phyloP scores from a whole-genome alignment of 176 grass and related monocot genomes.

The Rhynchospora pubera region DNA sequence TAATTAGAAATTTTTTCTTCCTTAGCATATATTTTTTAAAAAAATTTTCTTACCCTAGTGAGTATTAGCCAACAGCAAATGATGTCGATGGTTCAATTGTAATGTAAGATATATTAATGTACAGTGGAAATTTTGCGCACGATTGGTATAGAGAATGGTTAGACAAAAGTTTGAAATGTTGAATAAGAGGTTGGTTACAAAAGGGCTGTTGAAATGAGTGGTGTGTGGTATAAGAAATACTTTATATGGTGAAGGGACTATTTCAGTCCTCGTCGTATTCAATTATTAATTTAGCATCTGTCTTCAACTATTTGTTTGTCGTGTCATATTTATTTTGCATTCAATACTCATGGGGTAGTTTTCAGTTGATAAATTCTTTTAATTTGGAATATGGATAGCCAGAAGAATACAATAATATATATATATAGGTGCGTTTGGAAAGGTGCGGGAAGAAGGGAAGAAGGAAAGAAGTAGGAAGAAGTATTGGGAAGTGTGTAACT shows the following conservation, averaged over 20 bases:
- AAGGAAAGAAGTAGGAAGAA: too few relatives aligned
- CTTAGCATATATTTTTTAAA: neutral
- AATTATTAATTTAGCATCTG: neutral
- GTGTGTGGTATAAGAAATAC: constrained; percentile 3
- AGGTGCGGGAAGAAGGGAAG: too few relatives aligned
- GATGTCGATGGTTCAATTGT: constrained; percentile 17
- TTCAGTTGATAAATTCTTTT: too few relatives aligned
- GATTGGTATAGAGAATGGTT: constrained; percentile 7
- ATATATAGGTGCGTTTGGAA: too few relatives aligned
- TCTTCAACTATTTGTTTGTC: neutral
- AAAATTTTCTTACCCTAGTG: neutral
- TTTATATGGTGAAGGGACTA: constrained; percentile 8
- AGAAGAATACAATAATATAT: too few relatives aligned
- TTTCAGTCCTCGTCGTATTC: neutral
- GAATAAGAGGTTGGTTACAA: neutral
- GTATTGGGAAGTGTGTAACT: too few relatives aligned
- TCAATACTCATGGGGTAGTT: too few relatives aligned
- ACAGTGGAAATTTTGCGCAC: constrained; percentile 21
- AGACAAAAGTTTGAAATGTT: neutral
- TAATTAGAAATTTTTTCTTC: neutral
- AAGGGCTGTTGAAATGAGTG: neutral
- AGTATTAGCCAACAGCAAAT: constrained; percentile 3
- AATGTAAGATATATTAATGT: neutral
- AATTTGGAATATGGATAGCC: too few relatives aligned
- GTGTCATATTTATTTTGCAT: neutral